These are phyloP conservation scores for Leucaena leucocephala DNA, from an alignment of 306 rosid species.

Conservation along the genomic window DNA sequence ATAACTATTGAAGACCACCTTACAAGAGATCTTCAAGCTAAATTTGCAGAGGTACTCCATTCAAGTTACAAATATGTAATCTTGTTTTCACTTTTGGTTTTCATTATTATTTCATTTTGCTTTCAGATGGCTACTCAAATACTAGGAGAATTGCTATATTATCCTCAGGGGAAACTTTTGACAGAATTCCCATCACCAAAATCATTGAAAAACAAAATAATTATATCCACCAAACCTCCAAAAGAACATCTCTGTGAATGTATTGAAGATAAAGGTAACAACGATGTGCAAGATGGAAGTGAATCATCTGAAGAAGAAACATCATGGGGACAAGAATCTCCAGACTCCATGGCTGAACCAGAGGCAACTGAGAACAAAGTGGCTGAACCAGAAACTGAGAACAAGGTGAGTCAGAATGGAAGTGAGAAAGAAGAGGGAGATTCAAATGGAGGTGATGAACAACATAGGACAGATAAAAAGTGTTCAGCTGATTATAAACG, in stretches of 20 bases:
- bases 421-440: slow-evolving; percentile 58
- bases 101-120: slow-evolving; percentile 18
- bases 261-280: slow-evolving; percentile 35
- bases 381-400: not conserved
- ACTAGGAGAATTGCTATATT: slow-evolving; percentile 75
- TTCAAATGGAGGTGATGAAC: slow-evolving; percentile 33
- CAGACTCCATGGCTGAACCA: slow-evolving; percentile 37
- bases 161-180: slow-evolving; percentile 55
- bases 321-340: slow-evolving; percentile 39
- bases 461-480: slow-evolving; percentile 45
- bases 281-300: slow-evolving; percentile 42
- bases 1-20: slow-evolving; percentile 97
- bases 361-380: slow-evolving; percentile 52
- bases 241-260: slow-evolving; percentile 49
- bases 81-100: not conserved
- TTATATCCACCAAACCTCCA: slow-evolving; percentile 90
- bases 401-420: slow-evolving; percentile 58
- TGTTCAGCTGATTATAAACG: slow-evolving; percentile 62
- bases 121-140: slow-evolving; percentile 70
- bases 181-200: slow-evolving; percentile 89
- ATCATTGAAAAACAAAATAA: slow-evolving; percentile 61
- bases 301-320: slow-evolving; percentile 69
- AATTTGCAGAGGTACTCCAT: slow-evolving; percentile 71
- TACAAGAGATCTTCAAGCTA: slow-evolving; percentile 66
- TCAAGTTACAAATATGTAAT: not conserved